Evolutionary conservation across 495 filamentous ascomycete genomes (phyloP), one percentile per base, ranked within the genome.

Genomic region (Aspergillus mulundensis): DNA sequence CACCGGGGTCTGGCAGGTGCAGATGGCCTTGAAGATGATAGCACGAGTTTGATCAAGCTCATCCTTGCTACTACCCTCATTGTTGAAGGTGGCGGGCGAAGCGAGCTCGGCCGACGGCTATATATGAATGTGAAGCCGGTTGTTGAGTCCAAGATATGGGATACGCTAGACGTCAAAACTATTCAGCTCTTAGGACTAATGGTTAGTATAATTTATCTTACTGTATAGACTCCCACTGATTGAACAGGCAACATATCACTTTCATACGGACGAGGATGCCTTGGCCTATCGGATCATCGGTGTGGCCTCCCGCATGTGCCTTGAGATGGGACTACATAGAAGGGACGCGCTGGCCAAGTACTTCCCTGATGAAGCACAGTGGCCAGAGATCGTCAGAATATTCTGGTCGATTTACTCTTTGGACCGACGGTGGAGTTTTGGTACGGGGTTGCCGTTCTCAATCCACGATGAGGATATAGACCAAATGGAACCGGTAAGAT

Each of bases 391-490:
- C 1, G 74, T 84, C 43, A 79, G 83, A 44, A 81, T 87, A 0
- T 95, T 95, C 64, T 95, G 90, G 90, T 75, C 87, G 0, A 78
- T 88, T 8, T 93, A 91, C 59, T 84, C 87, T 23, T 73, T 95
- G 50, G 90, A 95, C 64, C 73, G 88, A 18, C 76, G 90, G 16
- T 94, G 89, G 88, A 88, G 86, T 61, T 85, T 94, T 30, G 86
- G 87, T 14, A 89, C 87, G 0, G 90, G 90, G 7, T 70, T 94
- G 66, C 89, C 89, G 0, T 94, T 90, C 71, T 85, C 86, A 11
- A 79, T 90, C 39, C 87, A 90, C 58, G 90, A 95, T 61, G 81
- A 87, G 40, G 89, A 93, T 70, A 88, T 95, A 54, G 90, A 95
- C 59, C 87, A 0, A 82, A 79, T 44, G 3, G 85, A 86, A 58